A percentile compares a stretch with the other conserved stretches of the same genome.
phyloP scores from a whole-genome alignment of 306 rosid species.

The Geum urbanum region DNA sequence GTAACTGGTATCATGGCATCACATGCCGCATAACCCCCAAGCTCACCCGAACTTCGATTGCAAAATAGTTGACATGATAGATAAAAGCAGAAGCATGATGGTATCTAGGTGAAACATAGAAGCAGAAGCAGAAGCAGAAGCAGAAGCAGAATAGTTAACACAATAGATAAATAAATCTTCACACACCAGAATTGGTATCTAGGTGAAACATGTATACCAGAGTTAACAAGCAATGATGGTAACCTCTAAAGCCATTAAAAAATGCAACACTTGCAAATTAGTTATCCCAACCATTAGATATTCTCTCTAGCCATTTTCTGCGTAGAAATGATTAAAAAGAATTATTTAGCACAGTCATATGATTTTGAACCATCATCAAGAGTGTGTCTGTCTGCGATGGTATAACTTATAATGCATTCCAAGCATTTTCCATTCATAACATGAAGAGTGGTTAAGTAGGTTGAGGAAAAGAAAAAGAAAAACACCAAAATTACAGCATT shows the following conservation, averaged over 20 bases:
- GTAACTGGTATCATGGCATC: constrained; percentile 2
- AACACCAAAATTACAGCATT: neutral
- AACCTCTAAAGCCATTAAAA: neutral
- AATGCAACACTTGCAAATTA: neutral
- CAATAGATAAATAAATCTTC: neutral
- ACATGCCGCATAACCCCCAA: neutral
- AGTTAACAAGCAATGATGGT: neutral
- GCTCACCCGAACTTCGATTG: neutral
- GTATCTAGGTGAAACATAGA: neutral
- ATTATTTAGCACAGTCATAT: neutral
- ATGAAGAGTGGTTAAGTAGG: neutral
- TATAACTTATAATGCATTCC: neutral
- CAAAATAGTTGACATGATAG: neutral
- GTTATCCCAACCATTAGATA: neutral
- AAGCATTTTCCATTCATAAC: neutral
- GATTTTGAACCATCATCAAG: neutral
- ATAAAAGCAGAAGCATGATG: neutral
- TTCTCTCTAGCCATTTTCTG: neutral
- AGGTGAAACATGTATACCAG: neutral
- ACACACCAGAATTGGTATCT: neutral
- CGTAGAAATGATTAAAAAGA: neutral
- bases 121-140: neutral
- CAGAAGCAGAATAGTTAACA: neutral
- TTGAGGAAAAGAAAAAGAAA: no score
- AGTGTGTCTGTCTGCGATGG: neutral